Evolutionary conservation across 108 stramenopile species (phyloP).

Genomic region (Fragilariopsis cylindrus): DNA sequence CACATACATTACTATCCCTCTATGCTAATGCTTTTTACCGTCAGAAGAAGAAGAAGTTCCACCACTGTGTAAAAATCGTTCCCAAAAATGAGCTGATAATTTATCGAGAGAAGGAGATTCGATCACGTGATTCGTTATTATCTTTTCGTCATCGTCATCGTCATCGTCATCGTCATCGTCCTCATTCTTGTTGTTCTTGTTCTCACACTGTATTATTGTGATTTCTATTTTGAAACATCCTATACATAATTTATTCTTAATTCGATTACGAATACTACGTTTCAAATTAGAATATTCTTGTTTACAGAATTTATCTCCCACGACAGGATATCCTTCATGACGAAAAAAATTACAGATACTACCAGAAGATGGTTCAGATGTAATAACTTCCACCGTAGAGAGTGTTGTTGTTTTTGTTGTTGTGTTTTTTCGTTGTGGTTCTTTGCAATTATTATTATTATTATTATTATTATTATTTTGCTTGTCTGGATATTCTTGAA

Average conservation of each 20-base stretch:
- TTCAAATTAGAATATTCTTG: constrained; percentile 47
- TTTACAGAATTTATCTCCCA: constrained; percentile 62
- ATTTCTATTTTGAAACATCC: constrained; percentile 48
- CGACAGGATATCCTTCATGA: constrained; percentile 56
- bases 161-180: neutral
- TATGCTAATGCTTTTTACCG: no score
- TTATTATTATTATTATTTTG: neutral
- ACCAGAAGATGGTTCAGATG: constrained; percentile 27
- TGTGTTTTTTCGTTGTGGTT: no score
- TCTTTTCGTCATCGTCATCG: no score
- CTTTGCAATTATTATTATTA: no score
- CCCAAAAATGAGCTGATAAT: constrained; percentile 27
- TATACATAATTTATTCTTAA: constrained; percentile 66
- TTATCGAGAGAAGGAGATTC: constrained; percentile 23
- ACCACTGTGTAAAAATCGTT: constrained; percentile 2
- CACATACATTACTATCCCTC: no score
- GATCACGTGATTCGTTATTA: neutral
- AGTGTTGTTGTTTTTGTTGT: constrained; percentile 1
- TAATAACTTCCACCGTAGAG: constrained; percentile 26
- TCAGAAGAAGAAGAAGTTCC: no score
- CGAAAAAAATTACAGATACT: constrained; percentile 49
- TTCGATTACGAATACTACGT: constrained; percentile 55
- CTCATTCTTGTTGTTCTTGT: constrained; percentile 1
- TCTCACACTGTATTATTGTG: neutral
- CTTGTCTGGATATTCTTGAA: neutral